Evolutionary conservation across 2,329 filamentous ascomycete species (phyloP), one percentile per base, ranked within the genome.

Genomic region (Aspergillus neoniger): DNA sequence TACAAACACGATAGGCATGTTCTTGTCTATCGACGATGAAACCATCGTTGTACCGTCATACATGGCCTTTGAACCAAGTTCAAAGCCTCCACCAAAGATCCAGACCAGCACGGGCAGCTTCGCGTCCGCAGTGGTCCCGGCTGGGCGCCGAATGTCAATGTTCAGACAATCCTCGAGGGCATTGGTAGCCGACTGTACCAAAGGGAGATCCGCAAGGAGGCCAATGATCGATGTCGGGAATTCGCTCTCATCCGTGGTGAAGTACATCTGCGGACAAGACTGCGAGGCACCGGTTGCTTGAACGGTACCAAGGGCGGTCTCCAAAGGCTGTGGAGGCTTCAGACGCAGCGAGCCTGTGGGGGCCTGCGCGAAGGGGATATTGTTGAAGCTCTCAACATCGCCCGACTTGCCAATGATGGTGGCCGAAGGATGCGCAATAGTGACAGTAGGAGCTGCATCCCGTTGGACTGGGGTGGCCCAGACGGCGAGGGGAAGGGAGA

Each of bases 321-420:
- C 85, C 15, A 91, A 76, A 7, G 83, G 79, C 69, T 86, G 82
- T 0, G 91, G 91, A 6, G 89, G 88, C 70, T 84, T 88, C 36
- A 95, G 82, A 15, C 91, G 86, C 23, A 91, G 79, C 3, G 80
- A 72, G 0, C 88, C 89, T 0, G 84, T 81, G 0, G 91, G 91
- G 1, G 89, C 83, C 63, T 91, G 80, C 2, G 90, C 90, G 69
- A 87, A 95, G 3, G 90, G 91, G 58, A 95, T 91, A 21, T 88
- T 90, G 58, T 84, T 86, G 78, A 91, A 93, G 25, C 81, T 85
- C 59, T 94, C 90, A 19, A 91, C 81, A 2, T 72, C 51, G 2
- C 74, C 70, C 61, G 66, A 75, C 58, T 39, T 67, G 9, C 72
- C 74, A 17, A 73, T 72, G 36, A 90, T 76, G 4, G 83, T 88